Evolutionary conservation across 2,329 filamentous ascomycete species (phyloP), one percentile per base, ranked within the genome.

Genomic region (Stemphylium vesicarium): DNA sequence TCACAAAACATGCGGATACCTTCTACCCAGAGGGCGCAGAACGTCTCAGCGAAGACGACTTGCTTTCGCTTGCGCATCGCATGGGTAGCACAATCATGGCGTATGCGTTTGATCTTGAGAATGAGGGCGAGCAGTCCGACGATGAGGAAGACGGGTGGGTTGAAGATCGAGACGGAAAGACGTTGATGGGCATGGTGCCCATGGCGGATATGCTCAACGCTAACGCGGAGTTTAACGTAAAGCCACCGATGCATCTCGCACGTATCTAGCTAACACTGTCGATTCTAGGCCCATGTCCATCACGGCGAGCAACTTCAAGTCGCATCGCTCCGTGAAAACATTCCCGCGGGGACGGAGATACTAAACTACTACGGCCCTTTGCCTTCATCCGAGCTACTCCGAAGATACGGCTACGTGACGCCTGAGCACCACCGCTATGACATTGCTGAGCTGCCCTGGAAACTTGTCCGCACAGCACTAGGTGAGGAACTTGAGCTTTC

Each of bases 141-240:
- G 58, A 61, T 4, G 65, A 62, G 12, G 65, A 68, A 24, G 65
- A 68, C 13, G 65, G 65, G 6, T 68, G 65, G 65, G 46, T 65
- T 1, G 60, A 66, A 20, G 65, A 68, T n/a, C 63, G 52, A 4
- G 65, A 68, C 11, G 65, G 60, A 7, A 60, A 56, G 9, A 62
- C 53, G 8, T 61, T 64, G 42, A 53, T 68, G 3, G 65, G 65
- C 2, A 68, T 68, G 65, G 65, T 66, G 15, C 65, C 65, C 1
- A 68, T 68, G 65, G 65, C 65, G 7, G 65, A 68, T 7, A 59
- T 66, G 2, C 56, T 68, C 0, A 68, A 68, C 31, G 63, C 65
- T 0, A 64, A 68, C 18, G 65, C 65, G 10, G 63, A 63, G 6
- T 68, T 68, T 42, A 68, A 68, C 10, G 64, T 65, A 41, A 36